Evolutionary conservation across 75 land plant genomes (phyloP).

Genomic region (Cunninghamia lanceolata): DNA sequence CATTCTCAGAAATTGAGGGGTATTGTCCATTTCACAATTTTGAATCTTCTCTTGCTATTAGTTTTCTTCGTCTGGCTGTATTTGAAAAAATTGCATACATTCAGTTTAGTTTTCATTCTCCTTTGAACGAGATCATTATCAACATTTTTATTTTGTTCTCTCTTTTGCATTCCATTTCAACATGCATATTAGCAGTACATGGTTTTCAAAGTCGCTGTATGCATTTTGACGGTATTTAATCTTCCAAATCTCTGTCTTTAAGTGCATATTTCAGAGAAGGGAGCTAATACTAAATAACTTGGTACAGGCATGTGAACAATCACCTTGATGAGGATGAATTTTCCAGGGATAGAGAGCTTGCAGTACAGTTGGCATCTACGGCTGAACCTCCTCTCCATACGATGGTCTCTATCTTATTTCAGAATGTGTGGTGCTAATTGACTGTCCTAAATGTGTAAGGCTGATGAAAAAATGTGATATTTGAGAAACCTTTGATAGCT

Average conservation of each 20-base stretch:
- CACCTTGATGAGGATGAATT: constrained; percentile 55
- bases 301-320: constrained; percentile 51
- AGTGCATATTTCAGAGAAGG: neutral
- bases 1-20: constrained; percentile 12
- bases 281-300: neutral
- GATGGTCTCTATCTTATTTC: neutral
- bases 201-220: neutral
- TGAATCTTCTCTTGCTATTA: neutral
- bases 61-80: neutral
- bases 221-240: neutral
- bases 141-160: neutral
- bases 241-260: neutral
- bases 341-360: constrained; percentile 45
- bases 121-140: neutral
- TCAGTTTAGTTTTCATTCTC: neutral
- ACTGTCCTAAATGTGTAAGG: neutral
- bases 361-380: constrained; percentile 29
- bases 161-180: neutral
- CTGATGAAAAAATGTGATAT: neutral
- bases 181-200: neutral
- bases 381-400: neutral
- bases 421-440: neutral
- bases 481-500: neutral
- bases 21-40: neutral
- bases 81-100: neutral